Evolutionary conservation across 768 basidiomycete genomes (phyloP), one percentile per base, ranked within the genome.

Genomic region (Lepiota brunneoincarnata): DNA sequence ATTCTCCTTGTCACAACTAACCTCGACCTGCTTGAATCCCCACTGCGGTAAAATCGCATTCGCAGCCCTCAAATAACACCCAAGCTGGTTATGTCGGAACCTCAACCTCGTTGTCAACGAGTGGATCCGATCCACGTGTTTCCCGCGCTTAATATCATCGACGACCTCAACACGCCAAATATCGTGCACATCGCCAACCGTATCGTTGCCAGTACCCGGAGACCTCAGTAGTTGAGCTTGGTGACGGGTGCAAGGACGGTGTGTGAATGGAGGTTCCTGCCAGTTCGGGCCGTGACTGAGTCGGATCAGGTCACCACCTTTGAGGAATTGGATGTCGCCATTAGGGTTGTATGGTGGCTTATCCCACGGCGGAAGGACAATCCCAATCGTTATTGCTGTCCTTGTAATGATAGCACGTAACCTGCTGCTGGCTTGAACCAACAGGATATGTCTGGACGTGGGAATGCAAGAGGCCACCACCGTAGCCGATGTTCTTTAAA

Each of bases 331-430:
- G 49, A 98, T 70, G 4, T 81, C 79, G 47, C 78, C 83, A 48
- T 89, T 79, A 3, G 81, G 82, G 61, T 92, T 79, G 63, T 87
- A 82, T 1, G 69, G 64, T 0, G 82, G 74, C 56, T 88, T 83
- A 31, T 88, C 82, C 97, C 96, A 98, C 1, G 75, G 76, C 5
- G 93, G 93, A 1, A 86, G 75, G 59, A 98, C 66, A 15, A 73
- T n/a, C 63, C 89, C 93, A 98, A 41, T 98, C 78, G 73, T 99
- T 99, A 79, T 99, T 99, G 44, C 87, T 84, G 65, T 98, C 97
- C 73, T 97, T 98, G 82, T 99, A 98, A 73, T 99, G 97, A 68
- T 98, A 99, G 70, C 97, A 99, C 0, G 97, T 98, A 3, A 98
- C 86, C 70, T 99, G 97, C 63, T 98, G 97, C 66, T 98, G 97